A percentile compares a stretch with the other conserved stretches of the same genome.
These are phyloP conservation scores for Furcasterigmium furcatum DNA, from an alignment of 2,329 filamentous ascomycete species.

Conservation along the genomic window DNA sequence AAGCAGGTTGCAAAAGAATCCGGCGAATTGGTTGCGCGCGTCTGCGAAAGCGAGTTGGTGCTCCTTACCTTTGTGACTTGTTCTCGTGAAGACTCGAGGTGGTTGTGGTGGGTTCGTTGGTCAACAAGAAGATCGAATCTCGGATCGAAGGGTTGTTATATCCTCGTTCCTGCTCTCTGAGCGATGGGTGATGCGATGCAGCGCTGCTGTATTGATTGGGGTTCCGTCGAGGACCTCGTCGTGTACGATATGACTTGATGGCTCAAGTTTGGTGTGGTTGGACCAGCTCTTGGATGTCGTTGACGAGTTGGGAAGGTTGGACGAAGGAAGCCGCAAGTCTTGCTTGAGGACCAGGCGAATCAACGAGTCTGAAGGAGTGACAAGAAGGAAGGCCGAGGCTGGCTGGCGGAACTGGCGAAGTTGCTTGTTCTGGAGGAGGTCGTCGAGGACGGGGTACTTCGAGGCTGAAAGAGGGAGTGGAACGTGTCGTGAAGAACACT, in stretches of 20 bases:
- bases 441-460: neutral
- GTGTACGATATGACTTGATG: neutral
- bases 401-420: neutral
- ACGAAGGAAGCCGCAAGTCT: constrained; percentile 9
- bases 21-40: neutral
- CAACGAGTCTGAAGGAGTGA: constrained; percentile 13
- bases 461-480: constrained; percentile 12
- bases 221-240: constrained; percentile 6
- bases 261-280: neutral
- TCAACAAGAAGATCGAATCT: constrained; percentile 5
- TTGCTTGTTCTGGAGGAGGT: constrained; percentile 4
- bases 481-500: constrained; percentile 9
- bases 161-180: constrained; percentile 2
- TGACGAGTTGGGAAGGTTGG: constrained; percentile 1
- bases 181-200: neutral
- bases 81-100: constrained; percentile 9
- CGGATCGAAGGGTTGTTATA: neutral
- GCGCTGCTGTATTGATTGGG: constrained; percentile 1
- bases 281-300: neutral
- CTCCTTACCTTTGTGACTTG: constrained; percentile 9
- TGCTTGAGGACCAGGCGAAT: constrained; percentile 8
- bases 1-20: neutral
- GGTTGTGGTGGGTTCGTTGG: neutral
- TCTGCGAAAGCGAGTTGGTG: constrained; percentile 11
- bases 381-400: constrained; percentile 6